Conservation (phyloP, 2,329 filamentous ascomycete genomes). For the Rhinocladiella similis region DNA sequence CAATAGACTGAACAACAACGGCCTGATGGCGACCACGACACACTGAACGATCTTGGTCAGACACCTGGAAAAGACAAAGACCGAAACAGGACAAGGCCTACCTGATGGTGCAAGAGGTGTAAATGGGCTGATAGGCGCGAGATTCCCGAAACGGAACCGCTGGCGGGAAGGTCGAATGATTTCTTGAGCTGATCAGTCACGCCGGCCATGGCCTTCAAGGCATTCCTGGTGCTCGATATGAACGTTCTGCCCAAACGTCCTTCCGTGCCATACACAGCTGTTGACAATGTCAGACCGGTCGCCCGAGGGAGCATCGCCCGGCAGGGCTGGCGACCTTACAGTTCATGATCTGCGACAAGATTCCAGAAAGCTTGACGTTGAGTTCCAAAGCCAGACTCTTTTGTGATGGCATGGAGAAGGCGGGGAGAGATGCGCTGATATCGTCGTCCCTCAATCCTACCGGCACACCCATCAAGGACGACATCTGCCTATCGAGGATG, state of each 20-base stretch:
- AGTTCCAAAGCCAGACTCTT: slow-evolving; percentile 44
- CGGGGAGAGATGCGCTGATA: slow-evolving; percentile 49
- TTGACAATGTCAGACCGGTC: neutral
- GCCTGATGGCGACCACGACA: slow-evolving; percentile 43
- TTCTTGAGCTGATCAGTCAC: slow-evolving; percentile 43
- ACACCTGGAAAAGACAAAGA: neutral
- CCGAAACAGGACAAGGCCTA: slow-evolving; percentile 18
- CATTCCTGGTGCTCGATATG: slow-evolving; percentile 41
- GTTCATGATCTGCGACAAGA: slow-evolving; percentile 46
- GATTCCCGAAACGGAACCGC: slow-evolving; percentile 39
- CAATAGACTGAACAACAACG: slow-evolving; percentile 46
- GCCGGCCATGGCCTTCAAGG: slow-evolving; percentile 40
- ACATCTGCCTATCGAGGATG: slow-evolving; percentile 55
- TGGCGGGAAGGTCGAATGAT: slow-evolving; percentile 39
- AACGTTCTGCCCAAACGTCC: slow-evolving; percentile 40
- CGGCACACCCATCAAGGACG: slow-evolving; percentile 55
- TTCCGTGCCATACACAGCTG: slow-evolving; percentile 46
- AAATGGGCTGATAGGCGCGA: slow-evolving; percentile 45
- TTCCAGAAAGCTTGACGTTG: slow-evolving; percentile 49
- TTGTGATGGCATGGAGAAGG: slow-evolving; percentile 42
- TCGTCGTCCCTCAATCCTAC: slow-evolving; percentile 53
- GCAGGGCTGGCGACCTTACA: slow-evolving; percentile 45
- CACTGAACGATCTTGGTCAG: slow-evolving; percentile 32
- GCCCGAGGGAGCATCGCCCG: no score
- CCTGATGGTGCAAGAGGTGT: slow-evolving; percentile 44